Evolutionary conservation across 352 stramenopile genomes (phyloP), one percentile per base, ranked within the genome.

Genomic region (Pythium pyrilobum): DNA sequence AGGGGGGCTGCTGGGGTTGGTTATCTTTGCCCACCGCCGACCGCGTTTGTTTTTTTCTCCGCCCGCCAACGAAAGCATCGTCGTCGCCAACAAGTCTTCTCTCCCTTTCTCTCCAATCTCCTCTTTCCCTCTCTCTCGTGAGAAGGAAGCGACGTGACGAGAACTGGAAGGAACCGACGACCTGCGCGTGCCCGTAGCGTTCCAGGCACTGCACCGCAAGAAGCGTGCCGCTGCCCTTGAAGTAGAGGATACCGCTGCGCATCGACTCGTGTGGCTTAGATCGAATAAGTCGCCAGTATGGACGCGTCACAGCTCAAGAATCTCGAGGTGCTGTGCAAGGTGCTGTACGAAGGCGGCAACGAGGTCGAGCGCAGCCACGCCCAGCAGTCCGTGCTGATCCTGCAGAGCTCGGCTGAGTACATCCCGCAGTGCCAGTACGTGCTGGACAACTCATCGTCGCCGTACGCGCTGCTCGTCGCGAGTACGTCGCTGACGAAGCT

Each of bases 401-500:
- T 96, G 46, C 86, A 96, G 67, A 92, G 77, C 63, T 93, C 91
- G 23, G 92, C 95, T 38, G 93, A 98, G 68, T 98, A 98, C 75
- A 99, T 99, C 66, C 97, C 97, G 42, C 95, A 98, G 71, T 99
- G 95, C 66, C 97, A 99, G 79, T 98, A 98, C 74, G 97, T 99
- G 49, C 82, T 99, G 16, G 96, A 99, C 76, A 80, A 98, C 57
- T 98, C 92, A 44, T 77, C 88, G 51, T 97, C 91, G 34, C 87
- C 96, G 50, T 98, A 98, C 65, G 96, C 96, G 50, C 77, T 98
- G 36, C 81, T 99, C 1, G 93, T 99, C 16, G 97, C 97, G 27
- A 97, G 87, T 67, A 98, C 96, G 52, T 96, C 78, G 50, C 79
- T 99, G 32, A 98, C 92, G 7, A 96, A 98, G 71, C 86, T 99